Base-by-base conservation (phyloP, 352 stramenopile genomes). In the Phytophthora litchii region DNA sequence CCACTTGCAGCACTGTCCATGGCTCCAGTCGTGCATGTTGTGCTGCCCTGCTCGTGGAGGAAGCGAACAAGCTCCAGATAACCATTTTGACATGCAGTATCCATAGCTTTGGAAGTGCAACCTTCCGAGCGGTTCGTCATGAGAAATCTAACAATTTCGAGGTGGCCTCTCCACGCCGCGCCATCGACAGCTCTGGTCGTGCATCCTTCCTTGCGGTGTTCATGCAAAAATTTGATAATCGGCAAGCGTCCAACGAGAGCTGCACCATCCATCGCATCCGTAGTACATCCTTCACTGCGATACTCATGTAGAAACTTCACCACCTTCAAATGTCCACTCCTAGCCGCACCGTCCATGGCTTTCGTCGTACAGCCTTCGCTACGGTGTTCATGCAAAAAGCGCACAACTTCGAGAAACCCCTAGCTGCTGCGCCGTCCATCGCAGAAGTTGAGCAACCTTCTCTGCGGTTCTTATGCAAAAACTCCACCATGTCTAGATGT, bases 81-180 rank as follows among this genome's bases (percentile, higher is more conserved):
- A 3, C 64, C 71, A 57, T 70, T 64, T 58, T 74, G 60, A 19
- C 60, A 60, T 3, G 71, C 71, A 29, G 49, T 52, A 45, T 76
- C 61, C 31, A 77, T 64, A 0, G 71, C 71, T 16, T 70, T 64
- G 14, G 21, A 51, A 4, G 54, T 76, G 34, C 70, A 83, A 9
- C 74, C 64, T 54, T 77, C 59, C 0, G 21, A 52, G 12, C 64
- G 70, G 16, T 74, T 42, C 5, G 19, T 53, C 31, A 76, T 41
- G 1, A 83, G 47, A 46, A 62, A 83, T 14, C 29, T 29, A 10
- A 78, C 67, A 44, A 83, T 46, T 9, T 76, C 67, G 6, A 80
- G 5, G n/a, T 76, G 50, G 13, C 66, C 72, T 56, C 63, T 51
- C 45, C 56, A 67, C 5, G 65, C 61, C 20, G 72, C 72, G 6